Evolutionary conservation across 805 yeast genomes (phyloP), one percentile per base, ranked within the genome.

Genomic region (Sugiyamaella smithiae): DNA sequence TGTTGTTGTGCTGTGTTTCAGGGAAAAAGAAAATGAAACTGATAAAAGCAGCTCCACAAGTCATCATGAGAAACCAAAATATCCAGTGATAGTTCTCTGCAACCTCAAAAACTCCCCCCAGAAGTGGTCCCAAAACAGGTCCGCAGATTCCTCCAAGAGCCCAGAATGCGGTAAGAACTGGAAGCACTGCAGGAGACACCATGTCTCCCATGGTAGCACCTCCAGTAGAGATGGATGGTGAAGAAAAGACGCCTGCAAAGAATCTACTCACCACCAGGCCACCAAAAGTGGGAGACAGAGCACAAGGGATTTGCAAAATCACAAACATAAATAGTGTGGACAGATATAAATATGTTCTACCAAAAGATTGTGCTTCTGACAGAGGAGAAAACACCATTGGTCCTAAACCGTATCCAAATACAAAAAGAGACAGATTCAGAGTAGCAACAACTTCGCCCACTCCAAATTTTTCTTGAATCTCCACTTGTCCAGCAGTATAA

Each of bases 361-460:
- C 70, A 42, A 62, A 66, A 26, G 70, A 67, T 38, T 75, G 74
- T 43, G 72, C 55, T 60, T 78, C 82, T 1, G 80, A 74, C 11
- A 78, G 54, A 1, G 84, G 85, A 1, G 84, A 85, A 74, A 81
- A 78, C 11, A 82, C 52, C 62, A 81, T 66, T 2, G 86, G 85
- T 0, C 88, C 89, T 5, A 78, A 61, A 0, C 84, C 85, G 56
- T 81, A 76, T 0, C 88, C 89, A 41, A 82, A 62, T n/a, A 83
- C 78, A 54, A 76, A 84, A 9, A 82, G 63, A 0, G 87, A 72
- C 2, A 82, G 74, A 14, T 77, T 73, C 43, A 84, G 65, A 12
- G 78, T 66, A 2, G 80, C 74, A 0, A 72, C 76, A 12, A 74
- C 76, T 32, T 66, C 49, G 2, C 78, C 75, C n/a, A 78, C 67